phyloP scores from a whole-genome alignment of 257 asterid genomes.

The Gentiana straminea region DNA sequence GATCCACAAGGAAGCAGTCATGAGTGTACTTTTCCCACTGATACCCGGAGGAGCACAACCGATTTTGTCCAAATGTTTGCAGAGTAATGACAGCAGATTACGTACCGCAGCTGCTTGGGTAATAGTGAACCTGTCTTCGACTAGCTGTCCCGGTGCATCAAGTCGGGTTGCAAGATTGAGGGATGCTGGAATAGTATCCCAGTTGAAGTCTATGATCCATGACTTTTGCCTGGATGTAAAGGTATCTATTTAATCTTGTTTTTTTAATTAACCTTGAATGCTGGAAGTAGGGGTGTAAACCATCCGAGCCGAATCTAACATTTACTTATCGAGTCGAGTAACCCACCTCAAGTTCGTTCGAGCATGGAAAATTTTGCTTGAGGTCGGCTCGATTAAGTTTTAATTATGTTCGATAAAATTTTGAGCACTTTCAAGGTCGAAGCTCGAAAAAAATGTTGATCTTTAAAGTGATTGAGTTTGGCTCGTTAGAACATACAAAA shows the following conservation, averaged over 20 bases:
- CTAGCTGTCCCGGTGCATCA: constrained; percentile 54
- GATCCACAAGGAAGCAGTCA: constrained; percentile 79
- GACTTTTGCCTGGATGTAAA: constrained; percentile 89
- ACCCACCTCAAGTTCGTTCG: too few relatives aligned
- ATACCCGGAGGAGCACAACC: constrained; percentile 28
- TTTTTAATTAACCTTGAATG: constrained; percentile 7
- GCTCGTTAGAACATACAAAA: too few relatives aligned
- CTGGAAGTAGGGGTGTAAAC: background rate
- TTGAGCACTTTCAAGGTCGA: too few relatives aligned
- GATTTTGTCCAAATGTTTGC: constrained; percentile 46
- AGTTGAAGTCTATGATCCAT: constrained; percentile 54
- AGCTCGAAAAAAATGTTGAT: too few relatives aligned
- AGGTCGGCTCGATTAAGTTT: too few relatives aligned
- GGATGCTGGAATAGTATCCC: constrained; percentile 52
- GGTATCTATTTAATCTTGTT: constrained; percentile 31
- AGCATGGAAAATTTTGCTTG: too few relatives aligned
- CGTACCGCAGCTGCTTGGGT: constrained; percentile 79
- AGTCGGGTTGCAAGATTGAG: constrained; percentile 46
- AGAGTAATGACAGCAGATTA: constrained; percentile 57
- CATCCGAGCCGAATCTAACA: too few relatives aligned
- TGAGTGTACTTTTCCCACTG: constrained; percentile 52
- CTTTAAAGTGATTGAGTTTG: too few relatives aligned
- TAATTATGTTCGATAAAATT: too few relatives aligned
- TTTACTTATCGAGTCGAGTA: too few relatives aligned
- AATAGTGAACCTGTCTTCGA: constrained; percentile 63